phyloP scores from a whole-genome alignment of 1,284 basidiomycete genomes.

The Microstroma glucosiphilum region DNA sequence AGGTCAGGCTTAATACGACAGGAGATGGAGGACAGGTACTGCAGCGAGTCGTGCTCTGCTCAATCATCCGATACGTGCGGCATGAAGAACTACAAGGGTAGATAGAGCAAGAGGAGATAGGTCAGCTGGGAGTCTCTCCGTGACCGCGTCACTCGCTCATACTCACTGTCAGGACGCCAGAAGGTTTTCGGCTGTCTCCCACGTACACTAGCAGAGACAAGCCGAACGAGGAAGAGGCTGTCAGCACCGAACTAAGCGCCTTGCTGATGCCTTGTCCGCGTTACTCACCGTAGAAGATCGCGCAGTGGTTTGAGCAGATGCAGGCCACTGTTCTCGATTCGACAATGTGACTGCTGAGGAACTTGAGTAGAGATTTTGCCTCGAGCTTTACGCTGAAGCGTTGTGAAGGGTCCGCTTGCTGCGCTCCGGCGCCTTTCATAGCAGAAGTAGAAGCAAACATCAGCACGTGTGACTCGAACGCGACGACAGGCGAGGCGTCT shows the following conservation, averaged over 20 bases:
- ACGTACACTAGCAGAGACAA: not conserved
- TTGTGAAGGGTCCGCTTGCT: conserved; percentile 9
- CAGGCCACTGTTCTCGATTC: conserved; percentile 44
- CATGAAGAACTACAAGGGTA: not conserved
- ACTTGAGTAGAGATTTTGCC: conserved; percentile 42
- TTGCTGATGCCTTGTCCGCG: no score
- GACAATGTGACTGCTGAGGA: conserved; percentile 45
- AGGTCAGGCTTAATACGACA: not conserved
- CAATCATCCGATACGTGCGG: not conserved
- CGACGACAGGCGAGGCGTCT: not conserved
- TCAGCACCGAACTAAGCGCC: no score
- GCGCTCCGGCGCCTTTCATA: not conserved
- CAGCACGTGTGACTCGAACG: not conserved
- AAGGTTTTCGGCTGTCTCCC: not conserved
- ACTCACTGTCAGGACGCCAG: conserved; percentile 1
- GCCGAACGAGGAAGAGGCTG: no score
- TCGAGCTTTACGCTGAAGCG: conserved; percentile 41
- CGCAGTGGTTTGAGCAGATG: conserved; percentile 47
- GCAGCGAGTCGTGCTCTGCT: not conserved
- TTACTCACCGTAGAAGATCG: conserved; percentile 43
- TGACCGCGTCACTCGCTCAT: not conserved
- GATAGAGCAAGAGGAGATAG: no score
- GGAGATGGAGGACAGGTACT: not conserved
- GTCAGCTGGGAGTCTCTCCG: not conserved
- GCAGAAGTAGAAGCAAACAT: no score